These are phyloP conservation scores for Lasiodiplodia sp. DNA, from an alignment of 2,329 filamentous ascomycete species.

Conservation along the genomic window DNA sequence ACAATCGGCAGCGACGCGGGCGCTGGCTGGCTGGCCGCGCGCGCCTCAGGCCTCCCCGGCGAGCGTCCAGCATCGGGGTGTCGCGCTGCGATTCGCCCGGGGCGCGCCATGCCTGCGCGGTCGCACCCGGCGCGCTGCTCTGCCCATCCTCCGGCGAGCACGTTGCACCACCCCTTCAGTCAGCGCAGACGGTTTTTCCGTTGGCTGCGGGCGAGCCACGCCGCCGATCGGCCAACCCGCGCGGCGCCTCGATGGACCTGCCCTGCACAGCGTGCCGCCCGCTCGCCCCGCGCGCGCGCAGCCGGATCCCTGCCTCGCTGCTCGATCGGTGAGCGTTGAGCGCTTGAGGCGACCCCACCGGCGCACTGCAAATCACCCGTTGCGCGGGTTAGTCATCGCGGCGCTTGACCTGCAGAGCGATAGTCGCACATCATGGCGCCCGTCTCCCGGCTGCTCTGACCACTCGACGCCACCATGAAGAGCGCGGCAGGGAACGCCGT, in stretches of 20 bases:
- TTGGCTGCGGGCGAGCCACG: constrained; percentile 28
- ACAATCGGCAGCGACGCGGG: constrained; percentile 22
- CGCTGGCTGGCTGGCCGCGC: constrained; percentile 20
- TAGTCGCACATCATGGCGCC: constrained; percentile 29
- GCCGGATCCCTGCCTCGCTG: constrained; percentile 23
- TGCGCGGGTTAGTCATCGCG: constrained; percentile 29
- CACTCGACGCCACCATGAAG: constrained; percentile 26
- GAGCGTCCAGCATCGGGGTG: constrained; percentile 5
- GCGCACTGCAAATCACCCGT: constrained; percentile 30
- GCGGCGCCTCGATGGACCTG: constrained; percentile 23
- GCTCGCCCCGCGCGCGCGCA: constrained; percentile 24
- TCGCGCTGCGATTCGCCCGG: constrained; percentile 26
- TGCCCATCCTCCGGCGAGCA: constrained; percentile 27
- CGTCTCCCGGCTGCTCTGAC: constrained; percentile 30
- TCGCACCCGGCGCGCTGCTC: constrained; percentile 23
- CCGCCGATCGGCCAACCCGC: constrained; percentile 23
- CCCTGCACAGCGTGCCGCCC: constrained; percentile 26
- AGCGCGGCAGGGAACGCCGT: constrained; percentile 25
- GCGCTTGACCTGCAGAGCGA: constrained; percentile 26
- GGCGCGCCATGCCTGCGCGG: constrained; percentile 18
- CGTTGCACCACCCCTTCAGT: constrained; percentile 27
- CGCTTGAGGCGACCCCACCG: constrained; percentile 23
- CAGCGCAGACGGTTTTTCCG: constrained; percentile 27
- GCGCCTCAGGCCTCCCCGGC: constrained; percentile 14
- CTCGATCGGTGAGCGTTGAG: constrained; percentile 28